These are phyloP conservation scores for Marchantia polymorpha DNA, from an alignment of 225 moss, liverwort and hornwort genomes.

Conservation along the genomic window DNA sequence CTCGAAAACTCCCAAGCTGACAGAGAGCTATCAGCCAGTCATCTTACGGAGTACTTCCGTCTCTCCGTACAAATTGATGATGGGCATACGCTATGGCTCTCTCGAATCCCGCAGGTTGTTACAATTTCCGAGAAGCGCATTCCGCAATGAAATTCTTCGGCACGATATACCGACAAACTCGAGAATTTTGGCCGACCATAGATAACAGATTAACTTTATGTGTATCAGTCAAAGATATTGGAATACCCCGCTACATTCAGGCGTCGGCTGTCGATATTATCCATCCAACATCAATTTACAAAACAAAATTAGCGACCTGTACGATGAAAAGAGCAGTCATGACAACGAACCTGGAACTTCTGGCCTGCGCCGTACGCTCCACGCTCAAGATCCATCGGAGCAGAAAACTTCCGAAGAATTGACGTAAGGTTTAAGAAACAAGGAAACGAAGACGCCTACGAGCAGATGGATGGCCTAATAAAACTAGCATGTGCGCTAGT, in stretches of 20 bases:
- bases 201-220: neutral
- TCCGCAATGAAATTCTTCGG: no score
- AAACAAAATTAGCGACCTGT: neutral
- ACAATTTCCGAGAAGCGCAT: no score
- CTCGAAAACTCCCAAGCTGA: no score
- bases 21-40: no score
- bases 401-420: neutral
- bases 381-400: constrained; percentile 40
- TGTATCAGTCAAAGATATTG: neutral
- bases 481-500: constrained; percentile 52
- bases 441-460: constrained; percentile 35
- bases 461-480: constrained; percentile 48
- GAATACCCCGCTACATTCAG: neutral
- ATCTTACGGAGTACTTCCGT: no score
- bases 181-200: neutral
- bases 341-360: constrained; percentile 29
- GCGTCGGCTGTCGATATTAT: neutral
- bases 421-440: constrained; percentile 22
- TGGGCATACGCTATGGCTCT: no score
- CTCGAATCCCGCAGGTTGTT: no score
- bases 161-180: no score
- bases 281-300: neutral
- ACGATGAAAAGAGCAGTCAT: neutral
- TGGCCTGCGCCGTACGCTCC: constrained; percentile 16
- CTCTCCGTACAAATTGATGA: no score